Conservation (phyloP, 306 rosid genomes). For the Rosa persica region DNA sequence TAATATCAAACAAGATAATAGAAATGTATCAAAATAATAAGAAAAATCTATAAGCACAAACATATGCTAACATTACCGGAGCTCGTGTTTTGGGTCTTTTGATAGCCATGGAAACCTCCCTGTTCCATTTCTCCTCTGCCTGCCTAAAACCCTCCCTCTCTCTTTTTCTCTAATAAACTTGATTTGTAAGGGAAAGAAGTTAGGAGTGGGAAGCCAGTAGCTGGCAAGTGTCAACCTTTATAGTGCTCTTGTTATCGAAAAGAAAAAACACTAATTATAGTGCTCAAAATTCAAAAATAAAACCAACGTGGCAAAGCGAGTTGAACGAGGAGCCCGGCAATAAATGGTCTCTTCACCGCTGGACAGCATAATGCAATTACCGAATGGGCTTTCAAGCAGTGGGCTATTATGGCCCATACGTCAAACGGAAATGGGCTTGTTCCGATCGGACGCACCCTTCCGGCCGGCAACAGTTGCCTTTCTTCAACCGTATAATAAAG, state of each 20-base stretch:
- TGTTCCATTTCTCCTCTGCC: slow-evolving; percentile 40
- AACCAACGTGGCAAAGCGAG: slow-evolving; percentile 7
- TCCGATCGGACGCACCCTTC: background rate
- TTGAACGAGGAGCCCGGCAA: background rate
- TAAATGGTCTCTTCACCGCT: background rate
- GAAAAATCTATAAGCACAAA: background rate
- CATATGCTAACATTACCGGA: slow-evolving; percentile 30
- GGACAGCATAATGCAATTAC: background rate
- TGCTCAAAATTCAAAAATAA: background rate
- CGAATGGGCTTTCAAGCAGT: background rate
- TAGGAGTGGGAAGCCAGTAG: slow-evolving; percentile 3
- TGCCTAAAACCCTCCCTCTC: background rate
- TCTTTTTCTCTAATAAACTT: background rate
- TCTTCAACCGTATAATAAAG: background rate
- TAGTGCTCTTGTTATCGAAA: background rate
- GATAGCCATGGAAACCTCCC: slow-evolving; percentile 73
- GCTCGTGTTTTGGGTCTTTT: slow-evolving; percentile 50
- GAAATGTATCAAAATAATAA: background rate
- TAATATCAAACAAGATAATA: background rate
- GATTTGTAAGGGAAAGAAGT: background rate
- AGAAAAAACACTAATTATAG: too few relatives aligned
- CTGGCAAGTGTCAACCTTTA: slow-evolving; percentile 11
- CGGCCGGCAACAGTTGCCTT: background rate
- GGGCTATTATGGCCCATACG: background rate
- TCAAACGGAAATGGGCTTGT: background rate